Evolutionary conservation across 129 eudicot genomes (phyloP).

Genomic region (Flaveria trinervia): DNA sequence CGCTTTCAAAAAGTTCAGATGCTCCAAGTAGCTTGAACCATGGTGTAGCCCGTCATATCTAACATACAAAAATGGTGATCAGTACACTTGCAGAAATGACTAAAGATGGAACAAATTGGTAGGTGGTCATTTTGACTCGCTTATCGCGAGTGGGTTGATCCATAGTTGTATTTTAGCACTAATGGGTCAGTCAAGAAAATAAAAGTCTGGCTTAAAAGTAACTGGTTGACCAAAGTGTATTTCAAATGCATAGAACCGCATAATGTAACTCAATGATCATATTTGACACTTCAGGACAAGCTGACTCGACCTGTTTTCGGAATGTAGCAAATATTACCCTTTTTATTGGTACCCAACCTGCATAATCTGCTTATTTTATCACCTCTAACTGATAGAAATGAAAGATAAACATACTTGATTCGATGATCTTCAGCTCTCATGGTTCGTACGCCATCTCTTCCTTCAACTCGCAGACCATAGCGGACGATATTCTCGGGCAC

Average conservation of each 20-base stretch:
- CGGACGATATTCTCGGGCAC: slow-evolving; percentile 89
- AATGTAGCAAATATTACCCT: background rate
- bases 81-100: background rate
- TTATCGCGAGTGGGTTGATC: background rate
- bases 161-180: background rate
- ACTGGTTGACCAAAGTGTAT: background rate
- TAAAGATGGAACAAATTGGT: background rate
- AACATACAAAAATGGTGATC: slow-evolving; percentile 22
- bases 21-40: slow-evolving; percentile 98
- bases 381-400: slow-evolving; percentile 5
- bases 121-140: background rate
- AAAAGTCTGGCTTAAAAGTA: too few species aligned
- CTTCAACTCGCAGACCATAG: slow-evolving; percentile 64
- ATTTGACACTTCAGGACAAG: background rate
- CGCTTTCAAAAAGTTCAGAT: slow-evolving; percentile 66
- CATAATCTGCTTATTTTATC: background rate
- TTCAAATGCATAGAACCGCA: background rate
- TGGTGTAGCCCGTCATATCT: slow-evolving; percentile 97
- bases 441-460: slow-evolving; percentile 82
- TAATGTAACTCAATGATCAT: background rate
- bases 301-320: background rate
- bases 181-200: background rate
- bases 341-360: background rate
- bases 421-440: slow-evolving; percentile 72
- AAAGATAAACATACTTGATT: slow-evolving; percentile 57